phyloP scores from a whole-genome alignment of 768 basidiomycete genomes.

The Punctularia strigosozonata region DNA sequence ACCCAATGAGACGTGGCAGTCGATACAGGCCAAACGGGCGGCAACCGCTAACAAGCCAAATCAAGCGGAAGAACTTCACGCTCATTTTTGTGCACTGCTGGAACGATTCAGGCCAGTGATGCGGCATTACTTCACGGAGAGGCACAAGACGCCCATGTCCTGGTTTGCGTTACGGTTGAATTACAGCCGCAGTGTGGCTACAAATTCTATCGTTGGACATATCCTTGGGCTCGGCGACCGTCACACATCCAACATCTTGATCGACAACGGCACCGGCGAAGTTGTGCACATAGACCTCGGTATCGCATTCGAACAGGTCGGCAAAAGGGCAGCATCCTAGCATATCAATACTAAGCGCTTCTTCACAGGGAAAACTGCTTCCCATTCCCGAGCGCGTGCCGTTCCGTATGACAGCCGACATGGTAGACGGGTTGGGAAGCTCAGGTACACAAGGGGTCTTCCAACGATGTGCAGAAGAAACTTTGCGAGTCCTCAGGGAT shows the following conservation, averaged over 20 bases:
- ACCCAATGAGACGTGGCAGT: conserved; percentile 21
- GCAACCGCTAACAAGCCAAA: too few relatives aligned
- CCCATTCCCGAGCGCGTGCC: conserved; percentile 81
- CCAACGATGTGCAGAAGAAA: conserved; percentile 91
- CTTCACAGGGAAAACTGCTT: conserved; percentile 62
- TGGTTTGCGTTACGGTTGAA: conserved; percentile 90
- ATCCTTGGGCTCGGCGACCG: conserved; percentile 88
- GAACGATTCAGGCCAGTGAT: conserved; percentile 68
- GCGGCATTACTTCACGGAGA: conserved; percentile 90
- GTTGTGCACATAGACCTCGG: conserved; percentile 94
- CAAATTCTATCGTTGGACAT: conserved; percentile 89
- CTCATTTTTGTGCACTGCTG: conserved; percentile 14
- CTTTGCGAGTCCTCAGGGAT: conserved; percentile 78
- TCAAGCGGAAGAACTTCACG: conserved; percentile 18
- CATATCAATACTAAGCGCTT: background rate
- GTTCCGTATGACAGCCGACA: conserved; percentile 88
- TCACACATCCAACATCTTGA: conserved; percentile 83
- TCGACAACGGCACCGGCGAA: conserved; percentile 76
- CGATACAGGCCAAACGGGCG: too few relatives aligned
- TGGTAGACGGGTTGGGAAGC: conserved; percentile 89
- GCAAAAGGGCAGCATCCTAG: conserved; percentile 6
- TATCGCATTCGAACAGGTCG: conserved; percentile 90
- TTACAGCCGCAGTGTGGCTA: conserved; percentile 88
- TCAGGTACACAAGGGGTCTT: conserved; percentile 90
- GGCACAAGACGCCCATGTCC: conserved; percentile 73